Base-by-base conservation (phyloP, 352 stramenopile species). In the Plasmopara muralis region DNA sequence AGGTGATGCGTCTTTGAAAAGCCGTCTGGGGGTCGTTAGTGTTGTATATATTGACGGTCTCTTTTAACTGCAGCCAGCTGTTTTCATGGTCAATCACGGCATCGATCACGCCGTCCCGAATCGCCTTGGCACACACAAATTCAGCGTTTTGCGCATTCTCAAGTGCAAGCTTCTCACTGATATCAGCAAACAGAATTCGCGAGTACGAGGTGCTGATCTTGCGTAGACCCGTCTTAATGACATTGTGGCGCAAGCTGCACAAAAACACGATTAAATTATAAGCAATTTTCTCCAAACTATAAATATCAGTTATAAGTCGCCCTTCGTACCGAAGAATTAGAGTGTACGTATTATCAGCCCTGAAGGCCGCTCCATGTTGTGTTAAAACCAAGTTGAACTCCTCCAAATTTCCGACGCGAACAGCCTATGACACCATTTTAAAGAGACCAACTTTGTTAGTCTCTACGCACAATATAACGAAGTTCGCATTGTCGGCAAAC, bases 41-140 rank as follows among this genome's bases (percentile, higher is more conserved):
- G 14, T 86, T 95, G 67, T 95, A 93, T 40, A 92, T 74, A 49
- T 91, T 89, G 29, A 88, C 72, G 6, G 77, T 89, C 52, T 93
- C 83, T 68, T 93, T 93, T 2, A 85, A 85, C 62, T 93, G 87
- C 28, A 99, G 78, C 74, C 87, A 97, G 47, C 85, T 80, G 46
- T 93, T 88, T 53, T 98, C 86, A 68, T 98, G 95, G 78, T 99
- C 93, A 60, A 99, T 98, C 20, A 96, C 90, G 2, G 95, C 97
- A 66, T 99, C 95, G 57, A 99, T 97, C 8, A 99, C 95, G 29
- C 97, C 97, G 74, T 99, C 97, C 16, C 89, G 74, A 51, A 99
- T 98, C 16, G 96, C 96, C 80, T 99, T 99, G 39, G 96, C 94
- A 47, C 96, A 98, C 47, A 99, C 93, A 66, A 98, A 98, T 68